phyloP scores from a whole-genome alignment of 192 early-diverging fungal species.

The Coemansia sp. region DNA sequence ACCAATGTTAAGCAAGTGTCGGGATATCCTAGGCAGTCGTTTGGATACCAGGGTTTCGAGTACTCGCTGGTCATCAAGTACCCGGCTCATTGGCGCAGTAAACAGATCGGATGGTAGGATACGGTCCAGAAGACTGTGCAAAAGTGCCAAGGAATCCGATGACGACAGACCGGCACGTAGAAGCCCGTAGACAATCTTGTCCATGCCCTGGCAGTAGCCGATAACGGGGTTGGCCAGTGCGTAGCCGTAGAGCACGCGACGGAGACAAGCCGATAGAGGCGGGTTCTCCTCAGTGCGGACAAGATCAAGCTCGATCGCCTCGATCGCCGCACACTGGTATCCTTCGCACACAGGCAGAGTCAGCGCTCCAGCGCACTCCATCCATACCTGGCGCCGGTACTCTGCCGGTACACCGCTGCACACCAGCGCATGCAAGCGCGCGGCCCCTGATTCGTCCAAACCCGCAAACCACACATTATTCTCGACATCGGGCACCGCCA shows the following conservation, averaged over 20 bases:
- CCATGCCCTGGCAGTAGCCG: constrained; percentile 65
- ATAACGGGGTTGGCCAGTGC: constrained; percentile 36
- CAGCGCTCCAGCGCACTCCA: constrained; percentile 43
- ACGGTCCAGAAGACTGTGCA: constrained; percentile 51
- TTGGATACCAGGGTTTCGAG: constrained; percentile 55
- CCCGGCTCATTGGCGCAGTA: constrained; percentile 51
- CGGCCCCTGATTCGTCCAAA: constrained; percentile 1
- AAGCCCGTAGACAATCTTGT: constrained; percentile 56
- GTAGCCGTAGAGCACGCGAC: constrained; percentile 41
- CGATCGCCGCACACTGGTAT: constrained; percentile 4
- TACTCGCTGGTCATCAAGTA: constrained; percentile 58
- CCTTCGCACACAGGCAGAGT: constrained; percentile 5
- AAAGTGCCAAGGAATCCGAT: constrained; percentile 50
- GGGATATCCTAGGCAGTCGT: constrained; percentile 50
- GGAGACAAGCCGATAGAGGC: constrained; percentile 8
- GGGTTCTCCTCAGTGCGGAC: constrained; percentile 20
- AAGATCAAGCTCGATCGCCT: constrained; percentile 52
- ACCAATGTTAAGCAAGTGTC: constrained; percentile 48
- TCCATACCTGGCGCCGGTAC: constrained; percentile 32
- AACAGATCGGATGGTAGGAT: constrained; percentile 56
- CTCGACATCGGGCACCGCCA: constrained; percentile 11
- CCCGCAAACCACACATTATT: constrained; percentile 21
- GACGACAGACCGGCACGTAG: constrained; percentile 51
- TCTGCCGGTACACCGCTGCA: constrained; percentile 28
- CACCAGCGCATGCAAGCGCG: constrained; percentile 22